Base-by-base conservation (phyloP, 2,329 filamentous ascomycete species). In the Pseudopyrenochaeta lycopersici region DNA sequence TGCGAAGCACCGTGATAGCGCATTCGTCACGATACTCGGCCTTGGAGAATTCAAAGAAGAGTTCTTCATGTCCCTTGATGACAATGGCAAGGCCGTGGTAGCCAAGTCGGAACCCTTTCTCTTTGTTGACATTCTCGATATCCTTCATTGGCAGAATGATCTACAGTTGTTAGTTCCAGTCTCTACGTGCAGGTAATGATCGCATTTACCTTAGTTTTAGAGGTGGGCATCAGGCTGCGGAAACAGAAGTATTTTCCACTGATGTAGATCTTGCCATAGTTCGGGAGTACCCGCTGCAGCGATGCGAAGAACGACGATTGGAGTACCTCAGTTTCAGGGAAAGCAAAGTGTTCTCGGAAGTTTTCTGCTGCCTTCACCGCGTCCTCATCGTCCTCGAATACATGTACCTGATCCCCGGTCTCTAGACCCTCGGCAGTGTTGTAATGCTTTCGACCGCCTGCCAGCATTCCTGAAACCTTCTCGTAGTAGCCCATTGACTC, bases 391-490 rank as follows among this genome's bases (percentile, higher is more conserved):
- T 86, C 84, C 61, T 87, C 84, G 1, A 79, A 75, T 38, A 85
- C 83, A 32, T 82, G 78, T 2, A 81, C 76, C 49, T 79, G 78
- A 56, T 96, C 91, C 66, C 89, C 89, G 1, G 89, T 85, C 17
- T 77, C 71, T 7, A 85, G 80, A 9, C 88, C 82, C 12, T 91
- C 87, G 18, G 84, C 85, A 17, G 92, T 90, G 44, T 89, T 88
- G 67, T 98, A 99, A 75, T 98, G 94, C 67, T 89, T 92, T 65
- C 89, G 88, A 11, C 91, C 91, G 30, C 95, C 95, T 63, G 92
- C 91, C 87, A 95, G 95, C 90, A 98, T 98, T 32, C 92, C 94
- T 0, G 94, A 96, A 0, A 98, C 93, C 75, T 97, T 98, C 70
- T 96, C 93, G 29, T 97, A 89, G 71, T 98, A 98, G 1, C 92